Conservation (phyloP, 208 protist species). For the Crithidia mellificae region DNA sequence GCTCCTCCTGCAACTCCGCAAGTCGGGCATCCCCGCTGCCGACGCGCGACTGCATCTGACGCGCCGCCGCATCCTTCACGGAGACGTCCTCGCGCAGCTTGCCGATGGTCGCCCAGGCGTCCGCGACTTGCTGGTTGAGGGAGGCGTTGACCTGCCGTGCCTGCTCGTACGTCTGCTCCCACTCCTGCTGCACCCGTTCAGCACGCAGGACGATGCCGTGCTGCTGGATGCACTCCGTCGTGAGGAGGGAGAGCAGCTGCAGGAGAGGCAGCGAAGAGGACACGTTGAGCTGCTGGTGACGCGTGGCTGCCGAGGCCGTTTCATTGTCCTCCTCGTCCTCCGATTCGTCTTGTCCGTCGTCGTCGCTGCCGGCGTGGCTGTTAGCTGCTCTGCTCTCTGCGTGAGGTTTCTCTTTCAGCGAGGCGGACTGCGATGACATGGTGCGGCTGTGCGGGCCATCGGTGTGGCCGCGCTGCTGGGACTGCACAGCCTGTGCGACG, state of each 20-base stretch:
- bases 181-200: slow-evolving; percentile 59
- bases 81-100: slow-evolving; percentile 62
- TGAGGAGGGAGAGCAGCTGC: slow-evolving; percentile 46
- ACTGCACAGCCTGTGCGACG: slow-evolving; percentile 7
- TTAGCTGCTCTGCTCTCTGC: not conserved
- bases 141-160: slow-evolving; percentile 69
- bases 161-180: slow-evolving; percentile 84
- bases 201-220: slow-evolving; percentile 24
- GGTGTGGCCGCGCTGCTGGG: not conserved
- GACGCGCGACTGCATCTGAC: slow-evolving; percentile 41
- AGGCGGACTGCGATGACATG: not conserved
- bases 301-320: not conserved
- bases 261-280: slow-evolving; percentile 29
- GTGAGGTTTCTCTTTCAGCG: not conserved
- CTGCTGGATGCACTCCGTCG: slow-evolving; percentile 41
- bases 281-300: not conserved
- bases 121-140: slow-evolving; percentile 61
- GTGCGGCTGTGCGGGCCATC: not conserved
- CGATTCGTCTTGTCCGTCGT: not conserved
- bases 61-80: slow-evolving; percentile 35
- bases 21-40: slow-evolving; percentile 35
- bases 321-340: not conserved
- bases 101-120: slow-evolving; percentile 61
- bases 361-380: not conserved
- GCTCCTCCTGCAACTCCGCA: slow-evolving; percentile 29